Conservation (phyloP, 768 basidiomycete genomes). For the Cystobasidium tubakii region DNA sequence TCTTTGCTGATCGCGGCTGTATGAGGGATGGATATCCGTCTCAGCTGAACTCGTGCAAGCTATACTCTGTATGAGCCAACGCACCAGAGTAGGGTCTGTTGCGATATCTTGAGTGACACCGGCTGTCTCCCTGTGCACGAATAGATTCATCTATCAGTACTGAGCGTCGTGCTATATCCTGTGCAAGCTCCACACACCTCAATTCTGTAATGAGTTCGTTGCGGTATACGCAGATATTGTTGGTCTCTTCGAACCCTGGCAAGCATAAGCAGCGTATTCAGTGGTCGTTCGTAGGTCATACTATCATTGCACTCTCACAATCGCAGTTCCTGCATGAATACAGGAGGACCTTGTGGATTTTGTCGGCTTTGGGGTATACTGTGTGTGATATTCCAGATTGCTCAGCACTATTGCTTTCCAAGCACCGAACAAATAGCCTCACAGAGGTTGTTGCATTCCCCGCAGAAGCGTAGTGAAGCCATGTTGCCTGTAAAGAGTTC, state of each 20-base stretch:
- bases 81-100: constrained; percentile 77
- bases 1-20: constrained; percentile 74
- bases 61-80: constrained; percentile 15
- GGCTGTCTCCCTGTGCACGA: constrained; percentile 68
- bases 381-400: neutral
- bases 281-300: neutral
- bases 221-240: constrained; percentile 82
- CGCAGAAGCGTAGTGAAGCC: constrained; percentile 30
- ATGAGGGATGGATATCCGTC: neutral
- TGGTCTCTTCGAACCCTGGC: constrained; percentile 59
- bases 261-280: neutral
- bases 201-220: constrained; percentile 90
- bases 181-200: constrained; percentile 57
- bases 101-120: constrained; percentile 84
- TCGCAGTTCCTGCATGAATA: constrained; percentile 86
- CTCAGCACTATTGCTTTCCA: too few species aligned
- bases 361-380: constrained; percentile 63
- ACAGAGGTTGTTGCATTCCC: constrained; percentile 31
- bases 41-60: constrained; percentile 42
- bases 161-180: neutral
- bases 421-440: neutral
- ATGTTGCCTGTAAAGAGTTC: neutral
- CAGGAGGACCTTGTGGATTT: constrained; percentile 72
- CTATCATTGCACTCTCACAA: constrained; percentile 54
- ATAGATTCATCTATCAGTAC: neutral